phyloP scores from a whole-genome alignment of 2,329 filamentous ascomycete species.

The Arthrinium phaeospermum region DNA sequence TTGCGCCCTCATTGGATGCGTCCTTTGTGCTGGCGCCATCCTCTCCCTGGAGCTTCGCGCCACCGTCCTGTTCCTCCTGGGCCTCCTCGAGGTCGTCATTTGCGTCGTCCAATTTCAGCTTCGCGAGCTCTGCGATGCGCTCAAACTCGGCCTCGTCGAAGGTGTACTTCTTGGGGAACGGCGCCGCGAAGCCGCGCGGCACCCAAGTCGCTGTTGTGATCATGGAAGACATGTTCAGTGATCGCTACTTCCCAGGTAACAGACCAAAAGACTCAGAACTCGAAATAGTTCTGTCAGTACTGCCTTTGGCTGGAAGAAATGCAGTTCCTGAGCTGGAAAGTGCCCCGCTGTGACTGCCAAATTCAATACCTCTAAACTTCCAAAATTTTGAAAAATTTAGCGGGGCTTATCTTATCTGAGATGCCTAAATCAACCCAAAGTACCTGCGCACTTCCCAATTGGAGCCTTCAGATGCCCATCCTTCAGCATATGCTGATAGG shows the following conservation, averaged over 20 bases:
- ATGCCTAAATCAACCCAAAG: not conserved
- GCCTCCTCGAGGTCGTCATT: slow-evolving; percentile 83
- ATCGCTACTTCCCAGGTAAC: slow-evolving; percentile 25
- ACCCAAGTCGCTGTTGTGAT: slow-evolving; percentile 80
- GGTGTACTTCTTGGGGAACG: slow-evolving; percentile 76
- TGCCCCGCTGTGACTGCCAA: slow-evolving; percentile 29
- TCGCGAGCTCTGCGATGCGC: slow-evolving; percentile 75
- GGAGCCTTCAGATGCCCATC: no score
- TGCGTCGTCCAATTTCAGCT: slow-evolving; percentile 87
- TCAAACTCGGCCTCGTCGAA: slow-evolving; percentile 78
- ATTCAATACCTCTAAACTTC: slow-evolving; percentile 2
- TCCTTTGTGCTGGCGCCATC: slow-evolving; percentile 29
- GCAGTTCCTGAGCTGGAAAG: not conserved
- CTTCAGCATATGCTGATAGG: no score
- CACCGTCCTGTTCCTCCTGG: slow-evolving; percentile 48
- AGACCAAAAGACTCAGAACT: not conserved
- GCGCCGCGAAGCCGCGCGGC: slow-evolving; percentile 76
- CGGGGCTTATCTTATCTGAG: slow-evolving; percentile 28
- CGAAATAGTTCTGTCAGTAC: not conserved
- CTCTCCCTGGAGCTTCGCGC: slow-evolving; percentile 29
- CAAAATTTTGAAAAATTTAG: slow-evolving; percentile 29
- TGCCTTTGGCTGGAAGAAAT: slow-evolving; percentile 22
- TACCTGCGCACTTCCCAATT: not conserved
- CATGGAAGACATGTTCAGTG: slow-evolving; percentile 65
- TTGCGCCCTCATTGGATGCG: slow-evolving; percentile 30